Base-by-base conservation (phyloP, 1,284 basidiomycete genomes). In the Leccinum pachyderme region DNA sequence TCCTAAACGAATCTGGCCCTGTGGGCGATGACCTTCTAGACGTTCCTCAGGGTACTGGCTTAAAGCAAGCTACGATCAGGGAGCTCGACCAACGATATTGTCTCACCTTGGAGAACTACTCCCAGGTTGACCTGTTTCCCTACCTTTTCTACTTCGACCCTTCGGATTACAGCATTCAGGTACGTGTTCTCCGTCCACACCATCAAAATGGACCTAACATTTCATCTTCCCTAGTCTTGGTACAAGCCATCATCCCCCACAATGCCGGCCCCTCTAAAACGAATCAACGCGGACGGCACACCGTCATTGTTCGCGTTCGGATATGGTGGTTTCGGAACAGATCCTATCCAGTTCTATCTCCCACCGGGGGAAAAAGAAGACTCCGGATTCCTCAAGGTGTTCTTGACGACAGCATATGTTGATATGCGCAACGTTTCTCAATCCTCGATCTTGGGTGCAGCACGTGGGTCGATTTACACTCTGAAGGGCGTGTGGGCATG, bases 141-240 rank as follows among this genome's bases (percentile, higher is more conserved):
- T 64, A 67, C 47, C 15, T 64, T 22, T 64, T 67, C 52, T 64
- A 67, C 44, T 61, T 64, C 18, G 65, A 64, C 8, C 64, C 64
- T 5, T 65, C 55, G 5, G 63, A 67, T 41, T 65, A 67, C 5
- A 47, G 54, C 33, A 13, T 67, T 27, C 47, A 58, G 12, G 63
- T 67, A 2, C 24, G 55, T 63, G 11, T 51, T 35, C 25, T 18
- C 3, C 18, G 7, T 7, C 25, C 24, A n/a, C 8, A 29, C 28
- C 25, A 11, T 15, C 24, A 2, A 24, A 22, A 18, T n/a, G 18
- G 5, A 18, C 2, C 33, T 29, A n/a, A 52, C 41, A 0, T 7
- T 12, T 7, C 8, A 22, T 39, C 12, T 5, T 7, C 0, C 9
- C 18, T 18, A 67, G 65, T 22, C 51, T 11, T 64, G 63, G 63